Base-by-base conservation (phyloP, 208 protist genomes). In the Wallacemonas sp. region DNA sequence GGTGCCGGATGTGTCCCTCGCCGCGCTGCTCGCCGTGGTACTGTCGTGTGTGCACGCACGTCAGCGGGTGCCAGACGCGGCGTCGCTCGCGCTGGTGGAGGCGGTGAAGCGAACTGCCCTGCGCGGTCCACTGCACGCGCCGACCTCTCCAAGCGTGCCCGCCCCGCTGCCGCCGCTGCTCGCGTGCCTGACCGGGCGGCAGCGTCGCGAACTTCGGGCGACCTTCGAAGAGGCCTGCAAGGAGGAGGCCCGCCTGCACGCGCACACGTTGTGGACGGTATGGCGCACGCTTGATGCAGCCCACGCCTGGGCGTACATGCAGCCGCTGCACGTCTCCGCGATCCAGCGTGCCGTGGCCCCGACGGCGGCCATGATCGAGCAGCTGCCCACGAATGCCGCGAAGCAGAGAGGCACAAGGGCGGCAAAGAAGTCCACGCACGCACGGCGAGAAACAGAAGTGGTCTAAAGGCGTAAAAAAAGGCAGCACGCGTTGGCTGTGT, bases 71-170 rank as follows among this genome's bases (percentile, higher is more conserved):
- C 82, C 86, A 0, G 65, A 64, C 38, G 63, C 45, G 12, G 75
- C 64, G 10, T 86, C 86, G 12, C 69, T 89, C 22, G 46, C 80
- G n/a, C 39, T 92, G 4, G 68, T 92, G 33, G 86, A 87, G 31
- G 74, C 69, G 45, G 67, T 84, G 61, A 88, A 82, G 44, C 67
- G 64, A 22, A 33, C 66, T 7, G 36, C 14, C 10, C 10, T 16
- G 10, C 36, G 36, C 14, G 36, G 36, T 16, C 10, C 10, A 7
- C 10, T 41, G 36, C 7, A 41, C 36, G 36, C 36, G 36, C 14
- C 36, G 10, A 14, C 36, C 36, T 7, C 36, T 7, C 10, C 36
- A 0, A 29, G 3, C 31, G 52, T 26, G 12, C 11, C 16, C 52
- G 0, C 22, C 29, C 22, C 52, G 20, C 4, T 14, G 5, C 14